Base-by-base conservation (phyloP, 805 yeast genomes). In the Millerozyma acaciae region DNA sequence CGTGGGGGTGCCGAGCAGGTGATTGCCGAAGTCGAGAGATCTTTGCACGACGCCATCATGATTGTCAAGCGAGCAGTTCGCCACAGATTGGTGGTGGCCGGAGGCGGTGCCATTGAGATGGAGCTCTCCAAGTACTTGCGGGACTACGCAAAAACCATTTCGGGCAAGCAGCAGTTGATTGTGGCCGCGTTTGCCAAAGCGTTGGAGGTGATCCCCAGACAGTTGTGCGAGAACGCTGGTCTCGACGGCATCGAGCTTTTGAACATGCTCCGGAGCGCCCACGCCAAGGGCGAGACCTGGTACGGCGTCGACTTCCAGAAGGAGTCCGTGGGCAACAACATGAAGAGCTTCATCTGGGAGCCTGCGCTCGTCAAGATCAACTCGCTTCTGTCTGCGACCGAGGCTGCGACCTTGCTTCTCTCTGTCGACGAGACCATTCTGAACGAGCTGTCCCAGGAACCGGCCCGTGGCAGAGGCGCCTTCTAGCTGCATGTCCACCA, bases 81-180 rank as follows among this genome's bases (percentile, higher is more conserved):
- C 53, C 89, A 89, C 56, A 83, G 80, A 52, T 67, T 76, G 18
- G 79, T 93, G 45, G 98, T 93, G 37, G 97, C 96, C 9, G 99
- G 99, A 42, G 99, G 99, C 44, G 99, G 99, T 43, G 99, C 99
- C 21, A 83, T 88, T 43, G 98, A 93, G 63, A 93, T 93, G 98
- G 97, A 93, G 56, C 54, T 93, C 25, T 88, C 97, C 23, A 86
- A 78, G 57, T 78, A 84, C 57, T 71, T 93, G 48, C 77, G 98
- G 52, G 96, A 87, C 48, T 76, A 80, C 52, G 80, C 97, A 16
- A 80, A 82, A 52, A 75, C 86, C 13, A 84, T 93, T 48, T 87
- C 96, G 15, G 98, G 98, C 25, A 90, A 93, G 61, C 96, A 90
- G 63, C 99, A 93, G 66, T 68, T 93, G 42, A 80, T 93, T 38